A percentile compares a stretch with the other conserved stretches of the same genome.
phyloP scores from a whole-genome alignment of 345 rosid genomes.

The Hirschfeldia incana region DNA sequence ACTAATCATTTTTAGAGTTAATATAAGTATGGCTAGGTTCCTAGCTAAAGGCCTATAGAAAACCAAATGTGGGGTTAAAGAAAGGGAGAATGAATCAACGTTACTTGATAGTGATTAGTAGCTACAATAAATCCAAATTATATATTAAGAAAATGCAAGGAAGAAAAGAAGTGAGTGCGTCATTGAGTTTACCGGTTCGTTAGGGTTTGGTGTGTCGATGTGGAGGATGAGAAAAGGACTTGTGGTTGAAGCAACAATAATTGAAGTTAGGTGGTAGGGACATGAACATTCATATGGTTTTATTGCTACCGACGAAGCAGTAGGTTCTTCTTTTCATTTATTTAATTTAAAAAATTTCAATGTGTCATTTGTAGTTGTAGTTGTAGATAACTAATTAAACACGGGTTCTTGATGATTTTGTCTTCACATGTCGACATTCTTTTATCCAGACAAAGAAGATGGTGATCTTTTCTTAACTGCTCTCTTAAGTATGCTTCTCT shows the following conservation, averaged over 20 bases:
- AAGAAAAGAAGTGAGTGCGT: conserved; percentile 5
- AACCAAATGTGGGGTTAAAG: background rate
- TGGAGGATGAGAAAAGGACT: conserved; percentile 33
- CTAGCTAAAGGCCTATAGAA: background rate
- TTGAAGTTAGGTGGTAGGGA: conserved; percentile 36
- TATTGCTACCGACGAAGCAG: conserved; percentile 34
- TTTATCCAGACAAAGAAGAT: conserved; percentile 13
- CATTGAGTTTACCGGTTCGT: conserved; percentile 28
- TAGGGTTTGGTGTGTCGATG: background rate
- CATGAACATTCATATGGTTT: conserved; percentile 27
- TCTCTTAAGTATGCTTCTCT: conserved; percentile 2
- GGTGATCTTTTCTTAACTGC: conserved; percentile 8
- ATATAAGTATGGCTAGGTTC: background rate
- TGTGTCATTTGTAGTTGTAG: conserved; percentile 6
- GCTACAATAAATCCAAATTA: conserved; percentile 3
- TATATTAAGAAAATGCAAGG: background rate
- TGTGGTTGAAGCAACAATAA: conserved; percentile 31
- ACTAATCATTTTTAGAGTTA: background rate
- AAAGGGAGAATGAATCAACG: background rate
- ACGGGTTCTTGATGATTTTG: conserved; percentile 30
- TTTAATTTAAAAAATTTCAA: background rate
- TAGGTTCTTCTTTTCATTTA: conserved; percentile 14
- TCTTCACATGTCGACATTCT: conserved; percentile 19
- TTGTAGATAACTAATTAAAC: conserved; percentile 20
- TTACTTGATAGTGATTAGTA: conserved; percentile 6